Base-by-base conservation (phyloP, 352 stramenopile genomes). In the Pythium sukuiense region DNA sequence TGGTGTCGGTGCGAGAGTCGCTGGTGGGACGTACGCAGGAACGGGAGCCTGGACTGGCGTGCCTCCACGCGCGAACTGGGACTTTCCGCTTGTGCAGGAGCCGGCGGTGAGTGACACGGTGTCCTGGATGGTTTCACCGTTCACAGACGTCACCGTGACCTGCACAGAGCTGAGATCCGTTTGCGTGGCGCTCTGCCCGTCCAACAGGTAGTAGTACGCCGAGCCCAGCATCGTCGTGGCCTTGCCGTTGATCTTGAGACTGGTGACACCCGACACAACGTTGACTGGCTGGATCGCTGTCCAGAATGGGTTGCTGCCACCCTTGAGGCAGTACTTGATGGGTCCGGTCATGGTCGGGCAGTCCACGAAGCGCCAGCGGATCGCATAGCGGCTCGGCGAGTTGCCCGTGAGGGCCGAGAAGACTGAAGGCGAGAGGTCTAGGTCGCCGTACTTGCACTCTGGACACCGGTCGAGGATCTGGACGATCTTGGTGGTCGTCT, bases 381-480 rank as follows among this genome's bases (percentile, higher is more conserved):
- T 76, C 35, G 70, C 80, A 52, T 83, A 65, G 5, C 83, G 83
- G 49, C 76, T 78, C 6, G 80, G 79, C n/a, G 72, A 66, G 30
- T 76, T 77, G 16, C 85, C 85, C 30, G 85, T 94, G 63, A 94
- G 79, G 29, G 77, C 71, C 41, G 74, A 80, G 70, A 87, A 94
- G 30, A 94, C 80, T 0, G 71, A 79, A 9, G 81, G 79, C 33
- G 83, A 91, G 65, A 89, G 49, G 75, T 87, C 60, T 68, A 83
- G 66, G 55, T 89, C 83, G 35, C 85, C 85, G n/a, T 87, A 46
- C 30, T 66, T 67, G 73, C 85, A 93, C 65, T 92, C 85, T 1
- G 85, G 85, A 55, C 85, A 93, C 3, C 79, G 78, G 65, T 93
- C 83, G 11, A 90, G 65, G 49, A 93, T 76, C 58, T 91, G 76